Conservation (phyloP, 208 protist species). For the Leishmania mexicana region DNA sequence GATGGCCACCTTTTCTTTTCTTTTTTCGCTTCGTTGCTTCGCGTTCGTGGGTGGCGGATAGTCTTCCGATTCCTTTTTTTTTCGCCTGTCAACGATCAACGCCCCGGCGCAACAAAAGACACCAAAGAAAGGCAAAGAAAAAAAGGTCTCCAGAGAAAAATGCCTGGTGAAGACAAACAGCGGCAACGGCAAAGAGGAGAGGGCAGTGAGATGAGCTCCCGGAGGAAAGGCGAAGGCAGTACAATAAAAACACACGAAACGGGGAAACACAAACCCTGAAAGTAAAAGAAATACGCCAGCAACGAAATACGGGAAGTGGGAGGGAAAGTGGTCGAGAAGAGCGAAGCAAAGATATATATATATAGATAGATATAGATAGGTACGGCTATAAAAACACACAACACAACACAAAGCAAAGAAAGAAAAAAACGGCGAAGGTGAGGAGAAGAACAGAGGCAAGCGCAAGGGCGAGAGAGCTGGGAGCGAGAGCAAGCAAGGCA, state of each 20-base stretch:
- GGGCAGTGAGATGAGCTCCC: not conserved
- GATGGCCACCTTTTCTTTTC: not conserved
- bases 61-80: not conserved
- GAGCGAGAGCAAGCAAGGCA: not conserved
- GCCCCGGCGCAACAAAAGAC: not conserved
- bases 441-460: not conserved
- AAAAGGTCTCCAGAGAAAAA: not conserved
- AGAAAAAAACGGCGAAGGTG: not conserved
- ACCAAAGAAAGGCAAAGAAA: not conserved
- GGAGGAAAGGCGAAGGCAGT: no score
- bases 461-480: not conserved
- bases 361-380: not conserved
- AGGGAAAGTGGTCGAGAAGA: not conserved
- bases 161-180: not conserved
- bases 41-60: no score
- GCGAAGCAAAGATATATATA: not conserved
- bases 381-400: not conserved
- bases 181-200: not conserved
- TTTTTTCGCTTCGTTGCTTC: not conserved
- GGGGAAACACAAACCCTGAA: not conserved
- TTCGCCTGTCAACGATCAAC: not conserved
- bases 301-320: not conserved
- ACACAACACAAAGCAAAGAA: not conserved
- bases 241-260: not conserved
- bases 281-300: not conserved